Evolutionary conservation across 345 rosid species (phyloP), one percentile per base, ranked within the genome.

Genomic region (Bruguiera sexangula): DNA sequence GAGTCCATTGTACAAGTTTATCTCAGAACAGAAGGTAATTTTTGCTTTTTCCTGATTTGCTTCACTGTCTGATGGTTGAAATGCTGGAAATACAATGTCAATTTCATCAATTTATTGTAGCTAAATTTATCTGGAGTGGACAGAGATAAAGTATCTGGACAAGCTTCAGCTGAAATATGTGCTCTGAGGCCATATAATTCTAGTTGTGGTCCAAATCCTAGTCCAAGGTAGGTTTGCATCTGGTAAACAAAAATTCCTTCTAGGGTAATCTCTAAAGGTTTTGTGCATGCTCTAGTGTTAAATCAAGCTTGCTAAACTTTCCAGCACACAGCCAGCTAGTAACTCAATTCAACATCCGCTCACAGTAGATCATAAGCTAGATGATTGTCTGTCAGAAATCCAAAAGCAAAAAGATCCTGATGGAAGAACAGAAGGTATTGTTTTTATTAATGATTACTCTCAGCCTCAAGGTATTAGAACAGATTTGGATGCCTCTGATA

Each of bases 1-100:
- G 98, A 91, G 96, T 83, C 96, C 96, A 18, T 65, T 94, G 74
- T 94, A 91, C 89, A 94, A 89, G 85, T 89, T 88, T 63, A 88
- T 94, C 48, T 82, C 81, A 54, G 91, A 88, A 62, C 88, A 85
- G 73, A 89, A 91, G 97, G 98, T 94, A 85, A 63, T 34, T 27
- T 34, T 65, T 67, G 9, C 61, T 52, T 26, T 59, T 69, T 79
- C 50, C 66, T 27, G 56, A 31, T 60, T 21, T 72, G 31, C 43
- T 53, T 58, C 43, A 56, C 20, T 66, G 43, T 63, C 52, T 53
- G 65, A 62, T 71, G 68, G 65, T 24, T 63, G 26, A 50, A 53
- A 24, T 37, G 11, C 43, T 55, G 36, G 68, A 46, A 62, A n/a
- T 60, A 13, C 21, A 22, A 55, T 67, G 36, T 66, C 73, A 20